Conservation (phyloP, 23 red algal species). For the Cyanidium caldarium region DNA sequence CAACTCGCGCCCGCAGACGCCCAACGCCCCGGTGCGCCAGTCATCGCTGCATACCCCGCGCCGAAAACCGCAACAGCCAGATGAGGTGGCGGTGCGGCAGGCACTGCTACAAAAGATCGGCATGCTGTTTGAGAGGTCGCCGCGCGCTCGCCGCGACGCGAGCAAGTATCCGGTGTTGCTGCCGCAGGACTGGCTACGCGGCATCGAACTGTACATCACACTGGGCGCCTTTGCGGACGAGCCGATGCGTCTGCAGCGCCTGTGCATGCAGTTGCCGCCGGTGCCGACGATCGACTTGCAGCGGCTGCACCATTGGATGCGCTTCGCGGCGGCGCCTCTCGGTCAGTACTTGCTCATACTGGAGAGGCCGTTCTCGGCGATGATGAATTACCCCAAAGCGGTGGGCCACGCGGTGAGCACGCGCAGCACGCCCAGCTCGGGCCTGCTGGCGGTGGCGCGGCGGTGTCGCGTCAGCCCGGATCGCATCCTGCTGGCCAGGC, state of each 20-base stretch:
- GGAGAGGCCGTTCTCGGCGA: not conserved
- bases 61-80: too few species aligned
- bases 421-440: not conserved
- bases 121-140: not conserved
- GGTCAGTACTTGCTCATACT: not conserved
- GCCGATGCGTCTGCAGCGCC: not conserved
- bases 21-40: not conserved
- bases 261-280: not conserved
- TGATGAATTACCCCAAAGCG: constrained; percentile 5
- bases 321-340: not conserved
- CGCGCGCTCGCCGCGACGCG: not conserved
- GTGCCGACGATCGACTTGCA: not conserved
- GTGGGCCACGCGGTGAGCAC: not conserved
- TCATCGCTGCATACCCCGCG: too few species aligned
- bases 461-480: not conserved
- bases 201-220: not conserved
- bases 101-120: not conserved
- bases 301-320: constrained; percentile 6
- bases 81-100: not conserved
- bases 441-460: not conserved
- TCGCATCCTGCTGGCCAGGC: not conserved
- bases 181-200: constrained; percentile 4
- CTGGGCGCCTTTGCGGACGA: constrained; percentile 2
- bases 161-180: not conserved
- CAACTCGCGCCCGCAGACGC: not conserved